Evolutionary conservation across 106 monocot species (phyloP), one percentile per base, ranked within the genome.

Genomic region (Platanthera zijinensis): DNA sequence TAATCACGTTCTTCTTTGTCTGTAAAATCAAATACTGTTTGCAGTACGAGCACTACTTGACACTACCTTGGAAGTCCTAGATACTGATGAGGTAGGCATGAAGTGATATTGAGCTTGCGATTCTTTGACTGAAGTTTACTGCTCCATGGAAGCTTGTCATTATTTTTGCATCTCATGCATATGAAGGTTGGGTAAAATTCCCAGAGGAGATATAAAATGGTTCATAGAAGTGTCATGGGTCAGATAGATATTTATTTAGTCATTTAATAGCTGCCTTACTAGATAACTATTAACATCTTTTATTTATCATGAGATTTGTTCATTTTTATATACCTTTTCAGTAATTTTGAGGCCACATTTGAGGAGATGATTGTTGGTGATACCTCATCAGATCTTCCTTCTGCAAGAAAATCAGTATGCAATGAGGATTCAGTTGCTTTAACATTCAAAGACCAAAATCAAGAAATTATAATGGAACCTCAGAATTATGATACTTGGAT

Each of bases 171-270:
- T 10, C 7, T 64, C 28, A 64, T 30, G 25, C 64, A 64, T 64
- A 64, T 14, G 57, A 69, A 90, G 96, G 87, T 85, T 82, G 90
- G 85, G 61, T 90, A 96, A 57, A 86, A 84, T 83, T 66, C 84
- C 19, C 96, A 90, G 70, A 90, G 93, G 81, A 90, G 96, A 82
- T 96, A 93, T 71, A 90, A 90, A 79, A 86, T 96, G 73, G 87
- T 93, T 22, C 59, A 93, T 32, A 79, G 96, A 83, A 96, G 96
- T 78, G 93, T 84, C 61, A 89, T 91, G 96, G 96, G 96, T 45
- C 87, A 88, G 15, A 96, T 93, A 72, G 93, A 96, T 89, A 87
- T 93, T 71, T 93, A 96, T 79, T 86, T 96, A 71, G 89, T 96
- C 14, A 96, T 93, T 93, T 96, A 89, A 79, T 21, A 72, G 14